Conservation (phyloP, 495 filamentous ascomycete genomes). For the Podospora bellae-mahoneyi region DNA sequence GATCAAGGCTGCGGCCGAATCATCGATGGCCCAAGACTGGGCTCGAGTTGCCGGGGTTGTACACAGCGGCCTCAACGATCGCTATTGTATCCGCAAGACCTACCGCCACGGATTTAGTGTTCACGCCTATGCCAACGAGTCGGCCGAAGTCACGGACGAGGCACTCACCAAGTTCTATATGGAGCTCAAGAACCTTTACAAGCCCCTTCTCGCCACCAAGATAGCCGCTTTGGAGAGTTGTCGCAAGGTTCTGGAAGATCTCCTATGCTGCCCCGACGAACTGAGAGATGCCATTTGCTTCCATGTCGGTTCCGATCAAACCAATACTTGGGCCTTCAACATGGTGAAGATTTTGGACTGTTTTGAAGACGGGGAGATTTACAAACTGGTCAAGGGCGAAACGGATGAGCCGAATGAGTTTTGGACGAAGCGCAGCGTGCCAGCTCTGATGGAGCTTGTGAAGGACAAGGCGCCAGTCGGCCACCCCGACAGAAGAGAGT, state of each 20-base stretch:
- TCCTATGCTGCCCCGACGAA: neutral
- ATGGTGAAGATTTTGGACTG: neutral
- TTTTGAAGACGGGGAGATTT: neutral
- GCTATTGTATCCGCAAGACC: neutral
- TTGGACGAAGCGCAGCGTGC: neutral
- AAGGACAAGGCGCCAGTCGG: neutral
- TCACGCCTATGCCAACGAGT: neutral
- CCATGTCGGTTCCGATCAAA: neutral
- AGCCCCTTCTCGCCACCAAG: neutral
- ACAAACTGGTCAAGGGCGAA: neutral
- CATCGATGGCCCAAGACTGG: neutral
- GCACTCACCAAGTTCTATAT: neutral
- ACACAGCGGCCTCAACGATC: neutral
- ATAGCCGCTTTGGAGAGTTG: neutral
- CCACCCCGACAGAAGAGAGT: neutral
- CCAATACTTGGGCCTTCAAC: neutral
- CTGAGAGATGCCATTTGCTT: neutral
- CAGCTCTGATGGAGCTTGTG: neutral
- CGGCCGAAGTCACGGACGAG: neutral
- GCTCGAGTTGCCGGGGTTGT: neutral
- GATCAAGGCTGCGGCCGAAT: neutral
- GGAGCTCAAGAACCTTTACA: neutral
- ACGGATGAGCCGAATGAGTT: neutral
- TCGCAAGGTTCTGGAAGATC: neutral
- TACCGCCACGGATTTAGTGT: neutral